Percentiles rank a stretch among this genome's conserved stretches.
Evolutionary conservation across 495 filamentous ascomycete genomes (phyloP).

Genomic region (Tuber brumale): DNA sequence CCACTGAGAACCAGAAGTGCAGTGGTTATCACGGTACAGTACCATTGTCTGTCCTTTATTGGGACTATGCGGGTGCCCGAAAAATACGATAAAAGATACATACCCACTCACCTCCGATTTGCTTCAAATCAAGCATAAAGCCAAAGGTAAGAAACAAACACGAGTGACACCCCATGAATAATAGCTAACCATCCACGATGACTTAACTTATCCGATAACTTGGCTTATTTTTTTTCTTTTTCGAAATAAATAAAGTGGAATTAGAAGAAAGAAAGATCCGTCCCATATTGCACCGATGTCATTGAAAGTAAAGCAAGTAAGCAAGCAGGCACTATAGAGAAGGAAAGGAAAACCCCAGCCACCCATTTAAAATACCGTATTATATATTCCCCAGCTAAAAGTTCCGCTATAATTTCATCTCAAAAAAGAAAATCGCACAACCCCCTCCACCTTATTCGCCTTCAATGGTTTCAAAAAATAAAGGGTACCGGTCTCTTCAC

Average conservation of each 20-base stretch:
- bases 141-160: not conserved
- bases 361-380: not conserved
- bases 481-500: not conserved
- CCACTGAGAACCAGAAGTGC: no score
- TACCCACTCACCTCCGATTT: not conserved
- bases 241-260: not conserved
- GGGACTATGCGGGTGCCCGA: no score
- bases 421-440: not conserved
- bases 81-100: no score
- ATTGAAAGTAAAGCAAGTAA: not conserved
- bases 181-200: not conserved
- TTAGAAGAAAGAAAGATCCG: not conserved
- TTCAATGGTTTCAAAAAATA: not conserved
- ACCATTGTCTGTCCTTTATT: no score
- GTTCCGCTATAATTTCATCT: not conserved
- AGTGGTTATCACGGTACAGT: no score
- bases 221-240: not conserved
- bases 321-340: not conserved
- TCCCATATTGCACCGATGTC: not conserved
- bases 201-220: not conserved
- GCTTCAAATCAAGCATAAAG: not conserved
- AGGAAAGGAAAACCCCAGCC: not conserved
- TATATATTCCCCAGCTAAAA: not conserved
- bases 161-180: not conserved
- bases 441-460: not conserved